These are phyloP conservation scores for Jimgerdemannia lactiflua DNA, from an alignment of 192 early-diverging fungal species.

Conservation along the genomic window DNA sequence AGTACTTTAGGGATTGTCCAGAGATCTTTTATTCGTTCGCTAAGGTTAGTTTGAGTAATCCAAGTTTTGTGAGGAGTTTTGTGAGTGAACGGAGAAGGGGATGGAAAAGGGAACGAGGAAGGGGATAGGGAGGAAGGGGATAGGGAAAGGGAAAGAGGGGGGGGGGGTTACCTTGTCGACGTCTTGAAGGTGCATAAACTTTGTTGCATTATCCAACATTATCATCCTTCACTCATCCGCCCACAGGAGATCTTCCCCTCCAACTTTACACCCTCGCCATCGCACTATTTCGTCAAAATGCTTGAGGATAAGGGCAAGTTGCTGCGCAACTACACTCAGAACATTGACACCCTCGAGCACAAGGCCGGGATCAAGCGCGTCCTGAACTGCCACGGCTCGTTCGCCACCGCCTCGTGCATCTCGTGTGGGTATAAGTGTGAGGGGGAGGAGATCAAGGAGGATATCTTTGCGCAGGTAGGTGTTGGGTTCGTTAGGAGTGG, in stretches of 20 bases:
- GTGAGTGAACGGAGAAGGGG: too few species aligned
- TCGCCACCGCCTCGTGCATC: conserved; percentile 91
- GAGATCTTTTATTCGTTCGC: conserved; percentile 97
- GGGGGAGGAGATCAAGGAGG: conserved; percentile 77
- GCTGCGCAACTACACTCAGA: conserved; percentile 95
- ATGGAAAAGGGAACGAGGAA: too few species aligned
- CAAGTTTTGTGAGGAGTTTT: neutral
- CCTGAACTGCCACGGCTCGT: conserved; percentile 92
- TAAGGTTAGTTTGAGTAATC: conserved; percentile 36
- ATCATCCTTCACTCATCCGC: neutral
- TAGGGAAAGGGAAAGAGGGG: too few species aligned
- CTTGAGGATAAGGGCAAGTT: conserved; percentile 84
- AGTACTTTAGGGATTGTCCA: conserved; percentile 83
- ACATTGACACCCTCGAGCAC: conserved; percentile 95
- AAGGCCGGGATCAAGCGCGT: conserved; percentile 78
- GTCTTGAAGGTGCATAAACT: too few species aligned
- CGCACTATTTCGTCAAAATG: conserved; percentile 86
- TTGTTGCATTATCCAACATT: neutral
- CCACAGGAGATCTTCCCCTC: conserved; percentile 78
- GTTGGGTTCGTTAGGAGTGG: neutral
- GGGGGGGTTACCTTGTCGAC: too few species aligned
- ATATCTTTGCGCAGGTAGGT: conserved; percentile 63
- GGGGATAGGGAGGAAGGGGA: too few species aligned
- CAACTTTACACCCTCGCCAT: conserved; percentile 84
- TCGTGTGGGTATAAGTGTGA: conserved; percentile 73